phyloP scores from a whole-genome alignment of 257 asterid species.

The Solanum habrochaites region DNA sequence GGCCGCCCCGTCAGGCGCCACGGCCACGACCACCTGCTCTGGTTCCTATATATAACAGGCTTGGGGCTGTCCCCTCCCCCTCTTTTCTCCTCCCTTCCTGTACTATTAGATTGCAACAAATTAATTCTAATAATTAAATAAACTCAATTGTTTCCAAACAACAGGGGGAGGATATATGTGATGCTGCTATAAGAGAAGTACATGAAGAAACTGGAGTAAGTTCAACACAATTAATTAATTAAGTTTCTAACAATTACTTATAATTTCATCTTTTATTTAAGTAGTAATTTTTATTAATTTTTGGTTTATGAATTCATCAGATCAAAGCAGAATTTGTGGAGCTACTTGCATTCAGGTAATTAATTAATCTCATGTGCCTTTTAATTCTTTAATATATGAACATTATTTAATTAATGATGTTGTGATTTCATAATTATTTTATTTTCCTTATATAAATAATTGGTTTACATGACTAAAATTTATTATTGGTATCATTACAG shows the following conservation, averaged over 20 bases:
- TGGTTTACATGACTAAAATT: background rate
- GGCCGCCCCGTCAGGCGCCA: no score
- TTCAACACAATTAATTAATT: background rate
- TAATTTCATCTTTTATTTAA: background rate
- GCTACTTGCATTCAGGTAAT: conserved; percentile 77
- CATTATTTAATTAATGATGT: background rate
- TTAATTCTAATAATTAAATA: background rate
- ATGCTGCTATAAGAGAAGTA: conserved; percentile 90
- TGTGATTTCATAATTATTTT: background rate
- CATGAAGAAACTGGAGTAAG: conserved; percentile 96
- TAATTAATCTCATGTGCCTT: background rate
- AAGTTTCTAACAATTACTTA: background rate
- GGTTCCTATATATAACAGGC: no score
- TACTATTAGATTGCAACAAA: background rate
- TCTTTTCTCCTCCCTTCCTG: no score
- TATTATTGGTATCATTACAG: background rate
- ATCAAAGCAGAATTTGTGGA: conserved; percentile 62
- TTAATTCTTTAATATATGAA: background rate
- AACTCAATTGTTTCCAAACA: background rate
- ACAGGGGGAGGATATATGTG: conserved; percentile 83
- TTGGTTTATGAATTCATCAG: conserved; percentile 19
- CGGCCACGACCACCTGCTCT: no score
- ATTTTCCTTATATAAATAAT: background rate
- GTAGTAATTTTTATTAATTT: background rate
- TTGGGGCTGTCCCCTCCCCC: no score